phyloP scores from a whole-genome alignment of 2,329 filamentous ascomycete genomes.

The Pseudocercospora crystallina region DNA sequence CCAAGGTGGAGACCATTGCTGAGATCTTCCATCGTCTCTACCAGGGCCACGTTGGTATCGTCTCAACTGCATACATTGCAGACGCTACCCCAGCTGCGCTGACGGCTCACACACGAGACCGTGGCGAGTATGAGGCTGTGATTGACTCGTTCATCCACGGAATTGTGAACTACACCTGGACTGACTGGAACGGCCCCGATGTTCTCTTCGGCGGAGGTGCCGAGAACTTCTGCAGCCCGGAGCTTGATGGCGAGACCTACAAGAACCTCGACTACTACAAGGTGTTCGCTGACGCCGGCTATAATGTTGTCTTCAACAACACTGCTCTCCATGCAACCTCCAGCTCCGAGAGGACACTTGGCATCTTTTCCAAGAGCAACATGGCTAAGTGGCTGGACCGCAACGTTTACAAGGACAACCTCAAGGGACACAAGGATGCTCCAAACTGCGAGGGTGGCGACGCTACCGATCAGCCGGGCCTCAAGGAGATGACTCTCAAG shows the following conservation, averaged over 20 bases:
- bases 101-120: conserved; percentile 69
- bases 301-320: conserved; percentile 71
- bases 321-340: conserved; percentile 63
- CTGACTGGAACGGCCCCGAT: conserved; percentile 69
- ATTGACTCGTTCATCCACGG: conserved; percentile 76
- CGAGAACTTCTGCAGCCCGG: conserved; percentile 67
- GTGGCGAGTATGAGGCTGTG: conserved; percentile 67
- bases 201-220: conserved; percentile 79
- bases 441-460: conserved; percentile 64
- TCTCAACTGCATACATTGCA: conserved; percentile 77
- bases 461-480: conserved; percentile 73
- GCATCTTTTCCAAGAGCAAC: conserved; percentile 73
- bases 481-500: conserved; percentile 89
- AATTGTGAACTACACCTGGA: conserved; percentile 79
- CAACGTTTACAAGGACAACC: conserved; percentile 73
- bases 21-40: conserved; percentile 72
- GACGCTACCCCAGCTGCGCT: conserved; percentile 81
- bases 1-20: conserved; percentile 81
- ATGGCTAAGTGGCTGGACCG: conserved; percentile 82
- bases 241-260: conserved; percentile 62
- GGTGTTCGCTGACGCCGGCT: conserved; percentile 69
- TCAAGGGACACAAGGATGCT: conserved; percentile 65
- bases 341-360: conserved; percentile 65
- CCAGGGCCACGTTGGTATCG: conserved; percentile 60
- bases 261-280: conserved; percentile 70